A percentile compares a stretch with the other conserved stretches of the same genome.
These are phyloP conservation scores for Epichloe sylvatica DNA, from an alignment of 2,329 filamentous ascomycete genomes.

Conservation along the genomic window DNA sequence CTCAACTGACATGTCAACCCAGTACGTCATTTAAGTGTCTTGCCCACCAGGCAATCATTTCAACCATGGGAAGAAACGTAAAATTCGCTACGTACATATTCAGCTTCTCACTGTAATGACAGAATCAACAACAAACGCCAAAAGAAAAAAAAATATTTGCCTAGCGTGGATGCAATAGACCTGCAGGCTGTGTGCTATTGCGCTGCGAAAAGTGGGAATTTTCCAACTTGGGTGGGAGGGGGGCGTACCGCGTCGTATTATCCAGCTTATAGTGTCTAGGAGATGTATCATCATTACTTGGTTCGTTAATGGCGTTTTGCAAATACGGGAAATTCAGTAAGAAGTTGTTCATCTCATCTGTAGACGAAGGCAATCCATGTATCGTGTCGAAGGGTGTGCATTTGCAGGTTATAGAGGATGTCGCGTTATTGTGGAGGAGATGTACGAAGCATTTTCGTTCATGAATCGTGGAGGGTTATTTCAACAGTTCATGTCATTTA, in stretches of 20 bases:
- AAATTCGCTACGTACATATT: constrained; percentile 1
- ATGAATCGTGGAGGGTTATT: no score
- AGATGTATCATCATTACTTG: neutral
- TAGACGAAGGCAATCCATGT: no score
- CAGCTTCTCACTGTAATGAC: neutral
- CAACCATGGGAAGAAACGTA: neutral
- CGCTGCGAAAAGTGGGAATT: neutral
- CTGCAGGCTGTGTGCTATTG: neutral
- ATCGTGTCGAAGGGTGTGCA: no score
- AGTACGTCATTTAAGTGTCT: neutral
- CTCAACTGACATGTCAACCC: neutral
- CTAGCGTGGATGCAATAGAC: no score
- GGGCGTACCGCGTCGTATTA: neutral
- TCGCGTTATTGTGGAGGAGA: no score
- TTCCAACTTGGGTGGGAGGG: neutral
- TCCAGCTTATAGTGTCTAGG: neutral
- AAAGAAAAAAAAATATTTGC: no score
- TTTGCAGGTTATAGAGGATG: no score
- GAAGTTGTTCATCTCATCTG: no score
- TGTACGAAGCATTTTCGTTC: no score
- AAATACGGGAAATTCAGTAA: neutral
- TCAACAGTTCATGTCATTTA: no score
- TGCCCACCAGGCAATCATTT: neutral
- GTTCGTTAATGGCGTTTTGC: neutral
- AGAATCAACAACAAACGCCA: neutral